These are phyloP conservation scores for Apiotrichum porosum DNA, from an alignment of 1,284 basidiomycete species.

Conservation along the genomic window DNA sequence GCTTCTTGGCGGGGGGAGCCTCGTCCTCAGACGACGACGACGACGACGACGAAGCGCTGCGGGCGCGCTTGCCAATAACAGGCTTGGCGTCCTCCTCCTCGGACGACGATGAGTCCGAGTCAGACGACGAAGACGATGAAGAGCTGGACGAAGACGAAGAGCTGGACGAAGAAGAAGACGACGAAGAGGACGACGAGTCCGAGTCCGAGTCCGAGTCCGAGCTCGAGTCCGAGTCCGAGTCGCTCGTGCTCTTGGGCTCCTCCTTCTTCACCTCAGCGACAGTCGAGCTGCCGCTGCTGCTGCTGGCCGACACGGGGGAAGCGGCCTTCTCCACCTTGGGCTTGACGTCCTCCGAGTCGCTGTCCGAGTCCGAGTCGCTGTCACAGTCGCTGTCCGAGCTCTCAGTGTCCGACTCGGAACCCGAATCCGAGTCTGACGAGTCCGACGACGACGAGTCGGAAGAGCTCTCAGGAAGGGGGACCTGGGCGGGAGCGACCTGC, in stretches of 20 bases:
- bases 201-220: conserved; percentile 19
- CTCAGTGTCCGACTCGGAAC: not conserved
- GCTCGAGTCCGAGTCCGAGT: conserved; percentile 11
- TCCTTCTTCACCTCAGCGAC: not conserved
- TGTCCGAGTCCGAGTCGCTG: conserved; percentile 11
- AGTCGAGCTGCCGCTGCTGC: conserved; percentile 3
- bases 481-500: conserved; percentile 1
- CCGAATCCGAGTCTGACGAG: conserved; percentile 8
- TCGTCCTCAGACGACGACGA: conserved; percentile 28
- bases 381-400: conserved; percentile 6
- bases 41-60: conserved; percentile 22
- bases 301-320: not conserved
- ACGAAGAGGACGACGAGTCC: conserved; percentile 32
- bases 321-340: not conserved
- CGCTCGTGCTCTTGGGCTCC: conserved; percentile 7
- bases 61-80: conserved; percentile 17
- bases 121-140: conserved; percentile 30
- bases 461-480: conserved; percentile 11
- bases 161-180: conserved; percentile 20
- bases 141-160: conserved; percentile 14
- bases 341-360: conserved; percentile 5
- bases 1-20: conserved; percentile 28
- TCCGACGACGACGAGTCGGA: conserved; percentile 7
- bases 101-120: conserved; percentile 27
- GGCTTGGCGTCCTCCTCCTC: conserved; percentile 17